Base-by-base conservation (phyloP, 164 flowering plant genomes). In the Nymphaea thermarum region DNA sequence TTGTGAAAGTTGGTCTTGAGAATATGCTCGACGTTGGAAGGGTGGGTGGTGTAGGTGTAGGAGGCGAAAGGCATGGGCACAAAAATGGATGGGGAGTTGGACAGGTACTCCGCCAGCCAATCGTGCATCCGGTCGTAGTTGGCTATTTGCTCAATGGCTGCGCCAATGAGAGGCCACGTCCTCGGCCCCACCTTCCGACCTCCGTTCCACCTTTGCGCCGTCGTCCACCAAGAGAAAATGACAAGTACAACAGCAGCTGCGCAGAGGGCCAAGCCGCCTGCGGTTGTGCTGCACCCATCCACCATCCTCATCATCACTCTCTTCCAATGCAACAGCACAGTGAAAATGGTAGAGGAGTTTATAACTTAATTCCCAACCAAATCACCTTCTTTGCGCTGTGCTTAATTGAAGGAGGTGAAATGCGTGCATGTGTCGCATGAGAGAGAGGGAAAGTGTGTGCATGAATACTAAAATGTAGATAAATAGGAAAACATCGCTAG, bases 151-250 rank as follows among this genome's bases (percentile, higher is more conserved):
- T 93, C 98, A 5, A 89, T 74, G 2, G 91, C 86, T 43, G 97
- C 92, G n/a, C 97, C 98, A 0, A 94, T 73, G 3, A 94, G 25
- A 0, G 98, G 98, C 98, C 98, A 94, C 42, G 96, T 91, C 77
- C 82, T 94, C 0, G 98, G 98, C 51, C 98, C 95, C 66, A 68
- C 85, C 15, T 70, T 71, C 71, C 81, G 84, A 12, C 55, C 55
- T 72, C 90, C 84, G 71, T 91, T 78, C 92, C 92, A 86, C 74
- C 96, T 76, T 70, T 87, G 86, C 77, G 84, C 68, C 66, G 85
- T 68, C 4, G 89, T 65, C 94, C 89, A 88, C 0, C 36, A 25
- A 25, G 36, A 25, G 36, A 25, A 0, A 51, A 87, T 76, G 51
- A 75, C 18, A 62, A 80, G 64, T 63, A 74, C 66, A 76, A 79